Conservation (phyloP, 306 rosid species). For the Vigna nakashimae region DNA sequence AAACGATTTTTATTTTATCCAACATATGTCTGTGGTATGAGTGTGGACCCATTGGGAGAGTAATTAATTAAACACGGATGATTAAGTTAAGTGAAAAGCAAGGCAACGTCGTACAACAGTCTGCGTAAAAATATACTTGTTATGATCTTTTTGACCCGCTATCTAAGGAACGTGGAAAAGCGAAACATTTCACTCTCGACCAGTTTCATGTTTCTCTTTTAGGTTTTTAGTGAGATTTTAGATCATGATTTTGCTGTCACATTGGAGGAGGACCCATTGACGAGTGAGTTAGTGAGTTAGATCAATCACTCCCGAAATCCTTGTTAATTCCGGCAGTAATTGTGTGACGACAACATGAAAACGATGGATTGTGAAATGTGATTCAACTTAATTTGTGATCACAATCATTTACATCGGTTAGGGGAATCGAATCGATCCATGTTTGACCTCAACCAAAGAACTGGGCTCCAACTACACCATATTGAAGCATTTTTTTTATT, state of each 20-base stretch:
- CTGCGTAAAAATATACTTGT: slow-evolving; percentile 29
- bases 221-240: neutral
- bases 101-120: neutral
- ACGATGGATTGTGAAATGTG: slow-evolving; percentile 28
- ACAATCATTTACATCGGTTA: slow-evolving; percentile 28
- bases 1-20: slow-evolving; percentile 20
- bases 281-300: neutral
- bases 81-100: slow-evolving; percentile 35
- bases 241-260: slow-evolving; percentile 48
- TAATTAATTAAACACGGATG: slow-evolving; percentile 13
- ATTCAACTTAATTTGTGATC: slow-evolving; percentile 19
- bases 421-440: neutral
- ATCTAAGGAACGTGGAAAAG: slow-evolving; percentile 49
- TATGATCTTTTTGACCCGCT: slow-evolving; percentile 47
- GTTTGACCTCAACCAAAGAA: slow-evolving; percentile 28
- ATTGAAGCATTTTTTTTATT: neutral
- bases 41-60: slow-evolving; percentile 30
- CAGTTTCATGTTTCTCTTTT: slow-evolving; percentile 7
- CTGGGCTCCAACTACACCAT: neutral
- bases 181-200: slow-evolving; percentile 38
- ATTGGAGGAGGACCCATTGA: slow-evolving; percentile 48
- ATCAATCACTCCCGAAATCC: slow-evolving; percentile 49
- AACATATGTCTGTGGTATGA: neutral
- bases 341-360: slow-evolving; percentile 42
- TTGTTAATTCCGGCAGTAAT: slow-evolving; percentile 37